phyloP scores from a whole-genome alignment of 139 green algal genomes.

The Coelastrella sp. region DNA sequence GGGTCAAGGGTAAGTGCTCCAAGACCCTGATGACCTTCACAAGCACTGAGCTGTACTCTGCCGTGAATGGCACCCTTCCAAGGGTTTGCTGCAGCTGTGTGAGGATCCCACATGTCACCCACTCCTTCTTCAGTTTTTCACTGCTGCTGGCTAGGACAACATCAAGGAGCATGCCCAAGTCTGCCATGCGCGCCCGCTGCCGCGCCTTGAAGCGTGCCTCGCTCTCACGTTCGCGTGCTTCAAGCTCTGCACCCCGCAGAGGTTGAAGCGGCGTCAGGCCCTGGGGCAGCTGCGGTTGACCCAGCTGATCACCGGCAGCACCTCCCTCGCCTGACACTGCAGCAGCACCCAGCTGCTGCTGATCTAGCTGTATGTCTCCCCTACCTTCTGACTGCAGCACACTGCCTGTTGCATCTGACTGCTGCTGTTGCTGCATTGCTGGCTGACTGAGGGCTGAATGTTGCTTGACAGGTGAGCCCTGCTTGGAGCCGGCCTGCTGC shows the following conservation, averaged over 20 bases:
- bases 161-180: slow-evolving; percentile 90
- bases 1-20: slow-evolving; percentile 75
- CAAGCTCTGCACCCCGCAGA: slow-evolving; percentile 40
- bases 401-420: slow-evolving; percentile 5
- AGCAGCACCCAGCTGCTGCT: slow-evolving; percentile 19
- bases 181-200: slow-evolving; percentile 85
- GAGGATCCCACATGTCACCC: slow-evolving; percentile 81
- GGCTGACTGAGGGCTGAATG: background rate
- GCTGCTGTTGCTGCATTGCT: slow-evolving; percentile 15
- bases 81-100: slow-evolving; percentile 81
- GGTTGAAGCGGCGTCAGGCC: slow-evolving; percentile 35
- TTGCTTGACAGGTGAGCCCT: slow-evolving; percentile 13
- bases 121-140: slow-evolving; percentile 65
- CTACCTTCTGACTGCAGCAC: slow-evolving; percentile 12
- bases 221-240: slow-evolving; percentile 45
- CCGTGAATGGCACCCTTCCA: slow-evolving; percentile 47
- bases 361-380: slow-evolving; percentile 20
- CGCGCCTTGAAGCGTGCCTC: slow-evolving; percentile 65
- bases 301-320: background rate
- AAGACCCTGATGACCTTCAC: slow-evolving; percentile 73
- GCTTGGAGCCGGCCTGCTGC: slow-evolving; percentile 19
- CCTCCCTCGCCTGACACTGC: slow-evolving; percentile 2
- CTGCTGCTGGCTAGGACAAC: slow-evolving; percentile 81
- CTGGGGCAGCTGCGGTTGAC: slow-evolving; percentile 25
- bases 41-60: slow-evolving; percentile 75